These are phyloP conservation scores for Talaromyces rugulosus DNA, from an alignment of 2,329 filamentous ascomycete species.

Conservation along the genomic window DNA sequence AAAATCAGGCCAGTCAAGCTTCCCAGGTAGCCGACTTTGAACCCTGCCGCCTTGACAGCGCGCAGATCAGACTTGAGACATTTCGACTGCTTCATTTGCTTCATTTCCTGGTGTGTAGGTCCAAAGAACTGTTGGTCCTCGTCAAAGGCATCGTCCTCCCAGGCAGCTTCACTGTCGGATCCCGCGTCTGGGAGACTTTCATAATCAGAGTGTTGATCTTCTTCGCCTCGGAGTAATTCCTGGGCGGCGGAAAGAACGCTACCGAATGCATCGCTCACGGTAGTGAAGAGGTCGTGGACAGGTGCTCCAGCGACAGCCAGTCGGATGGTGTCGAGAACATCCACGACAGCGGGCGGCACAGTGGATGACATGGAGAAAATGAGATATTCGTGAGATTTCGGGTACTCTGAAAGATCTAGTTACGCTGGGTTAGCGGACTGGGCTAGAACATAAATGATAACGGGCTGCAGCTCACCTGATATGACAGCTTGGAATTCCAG, in stretches of 20 bases:
- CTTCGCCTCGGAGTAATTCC: not conserved
- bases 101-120: not conserved
- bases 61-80: constrained; percentile 60
- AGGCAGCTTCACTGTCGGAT: constrained; percentile 14
- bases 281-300: constrained; percentile 47
- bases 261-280: constrained; percentile 39
- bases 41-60: constrained; percentile 60
- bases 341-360: constrained; percentile 22
- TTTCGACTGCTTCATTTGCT: constrained; percentile 2
- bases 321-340: constrained; percentile 44
- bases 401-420: constrained; percentile 58
- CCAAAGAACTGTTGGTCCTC: constrained; percentile 14
- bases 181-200: not conserved
- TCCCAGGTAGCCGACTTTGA: constrained; percentile 62
- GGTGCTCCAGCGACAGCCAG: constrained; percentile 40
- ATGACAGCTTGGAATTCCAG: constrained; percentile 37
- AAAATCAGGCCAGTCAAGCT: constrained; percentile 49
- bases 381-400: constrained; percentile 53
- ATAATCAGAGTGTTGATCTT: not conserved
- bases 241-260: constrained; percentile 17
- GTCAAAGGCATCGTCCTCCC: constrained; percentile 12
- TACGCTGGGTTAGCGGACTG: constrained; percentile 8
- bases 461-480: constrained; percentile 27
- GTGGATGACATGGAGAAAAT: constrained; percentile 50
- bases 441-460: not conserved